Conservation (phyloP, 495 filamentous ascomycete genomes). For the Xylaria grammica region DNA sequence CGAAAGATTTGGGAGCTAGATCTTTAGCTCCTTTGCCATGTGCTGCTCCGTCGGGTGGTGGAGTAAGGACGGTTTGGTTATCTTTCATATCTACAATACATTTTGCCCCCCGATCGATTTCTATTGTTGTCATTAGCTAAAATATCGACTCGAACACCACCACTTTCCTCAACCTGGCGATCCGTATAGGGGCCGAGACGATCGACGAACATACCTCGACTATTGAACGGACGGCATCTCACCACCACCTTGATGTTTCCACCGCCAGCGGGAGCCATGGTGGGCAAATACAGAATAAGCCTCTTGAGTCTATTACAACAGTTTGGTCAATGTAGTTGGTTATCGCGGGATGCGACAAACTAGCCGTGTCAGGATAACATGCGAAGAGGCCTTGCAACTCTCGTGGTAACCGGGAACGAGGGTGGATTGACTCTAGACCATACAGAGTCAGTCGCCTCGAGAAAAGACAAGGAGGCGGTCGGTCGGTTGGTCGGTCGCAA, state of each 20-base stretch:
- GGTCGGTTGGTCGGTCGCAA: conserved; percentile 13
- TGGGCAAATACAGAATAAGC: conserved; percentile 31
- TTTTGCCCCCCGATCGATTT: conserved; percentile 90
- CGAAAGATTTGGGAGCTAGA: conserved; percentile 80
- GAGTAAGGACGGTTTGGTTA: conserved; percentile 83
- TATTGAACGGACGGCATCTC: conserved; percentile 88
- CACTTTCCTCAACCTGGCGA: not conserved
- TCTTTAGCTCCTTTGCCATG: conserved; percentile 73
- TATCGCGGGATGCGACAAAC: conserved; percentile 34
- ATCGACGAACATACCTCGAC: conserved; percentile 69
- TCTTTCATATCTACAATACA: conserved; percentile 98
- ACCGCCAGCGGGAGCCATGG: conserved; percentile 78
- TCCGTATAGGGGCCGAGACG: not conserved
- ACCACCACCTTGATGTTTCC: conserved; percentile 99
- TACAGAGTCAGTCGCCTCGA: conserved; percentile 3
- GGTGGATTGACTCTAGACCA: not conserved
- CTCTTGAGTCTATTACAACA: conserved; percentile 30
- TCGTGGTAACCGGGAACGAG: not conserved
- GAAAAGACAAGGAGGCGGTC: not conserved
- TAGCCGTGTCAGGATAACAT: conserved; percentile 21
- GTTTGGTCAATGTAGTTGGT: conserved; percentile 16
- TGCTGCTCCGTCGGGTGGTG: conserved; percentile 65
- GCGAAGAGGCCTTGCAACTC: conserved; percentile 6
- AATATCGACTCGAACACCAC: not conserved
- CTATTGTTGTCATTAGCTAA: conserved; percentile 48